phyloP scores from a whole-genome alignment of 1,284 basidiomycete genomes.

The Entoloma clypeatum region DNA sequence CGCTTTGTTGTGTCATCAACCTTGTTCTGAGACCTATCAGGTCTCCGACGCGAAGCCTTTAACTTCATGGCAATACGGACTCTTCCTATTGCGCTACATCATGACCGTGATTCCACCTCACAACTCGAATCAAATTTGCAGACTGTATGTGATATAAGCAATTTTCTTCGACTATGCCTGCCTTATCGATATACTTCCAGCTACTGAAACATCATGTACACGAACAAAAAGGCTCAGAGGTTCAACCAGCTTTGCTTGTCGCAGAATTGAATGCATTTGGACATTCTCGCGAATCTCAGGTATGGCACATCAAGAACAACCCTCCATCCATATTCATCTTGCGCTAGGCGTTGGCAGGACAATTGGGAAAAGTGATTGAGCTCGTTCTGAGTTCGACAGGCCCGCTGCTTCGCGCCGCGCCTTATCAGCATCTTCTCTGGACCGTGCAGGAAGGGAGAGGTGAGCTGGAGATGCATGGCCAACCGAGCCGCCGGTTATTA shows the following conservation, averaged over 20 bases:
- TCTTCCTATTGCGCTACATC: constrained; percentile 22
- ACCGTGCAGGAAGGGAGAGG: constrained; percentile 34
- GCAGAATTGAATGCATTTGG: constrained; percentile 20
- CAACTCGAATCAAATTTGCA: constrained; percentile 18
- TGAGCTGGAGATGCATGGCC: constrained; percentile 23
- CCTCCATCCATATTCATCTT: background rate
- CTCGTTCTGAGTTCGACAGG: constrained; percentile 30
- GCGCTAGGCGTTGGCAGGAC: constrained; percentile 9
- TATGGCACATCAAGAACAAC: background rate
- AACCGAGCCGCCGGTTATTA: background rate
- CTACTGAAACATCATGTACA: constrained; percentile 9
- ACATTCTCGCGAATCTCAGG: background rate
- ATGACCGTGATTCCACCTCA: constrained; percentile 10
- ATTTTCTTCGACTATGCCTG: background rate
- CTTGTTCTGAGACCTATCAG: constrained; percentile 22
- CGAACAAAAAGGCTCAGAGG: constrained; percentile 5
- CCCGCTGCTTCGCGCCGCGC: constrained; percentile 41
- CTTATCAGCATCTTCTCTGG: constrained; percentile 59
- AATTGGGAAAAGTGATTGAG: constrained; percentile 32
- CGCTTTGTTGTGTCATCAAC: background rate
- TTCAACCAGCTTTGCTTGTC: constrained; percentile 18
- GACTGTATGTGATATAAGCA: constrained; percentile 11
- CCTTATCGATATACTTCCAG: constrained; percentile 6
- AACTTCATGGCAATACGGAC: constrained; percentile 40
- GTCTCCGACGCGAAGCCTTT: constrained; percentile 34